Conservation (phyloP, 2,329 filamentous ascomycete species). For the Trichophyton benhamiae region DNA sequence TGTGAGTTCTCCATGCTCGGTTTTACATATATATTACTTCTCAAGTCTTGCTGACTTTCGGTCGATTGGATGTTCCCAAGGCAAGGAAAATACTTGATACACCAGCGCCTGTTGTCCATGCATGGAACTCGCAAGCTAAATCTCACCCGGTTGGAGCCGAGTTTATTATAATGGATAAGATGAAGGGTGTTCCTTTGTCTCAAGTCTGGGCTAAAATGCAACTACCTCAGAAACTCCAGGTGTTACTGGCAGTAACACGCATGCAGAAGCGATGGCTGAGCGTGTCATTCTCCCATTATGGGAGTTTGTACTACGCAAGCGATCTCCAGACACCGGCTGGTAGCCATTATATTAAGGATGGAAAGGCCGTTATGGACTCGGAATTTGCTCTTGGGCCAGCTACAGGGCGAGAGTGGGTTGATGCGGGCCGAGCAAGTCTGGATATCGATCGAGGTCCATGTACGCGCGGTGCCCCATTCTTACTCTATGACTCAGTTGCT, state of each 20-base stretch:
- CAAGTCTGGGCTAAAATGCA: conserved; percentile 18
- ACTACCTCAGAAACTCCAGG: conserved; percentile 17
- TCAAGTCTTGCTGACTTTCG: not conserved
- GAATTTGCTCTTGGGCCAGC: conserved; percentile 20
- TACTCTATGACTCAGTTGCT: conserved; percentile 11
- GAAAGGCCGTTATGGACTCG: conserved; percentile 13
- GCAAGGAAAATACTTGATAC: conserved; percentile 11
- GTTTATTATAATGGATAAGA: conserved; percentile 21
- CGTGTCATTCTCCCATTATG: conserved; percentile 22
- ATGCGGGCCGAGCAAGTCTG: conserved; percentile 18
- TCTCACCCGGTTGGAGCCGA: conserved; percentile 13
- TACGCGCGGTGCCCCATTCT: conserved; percentile 14
- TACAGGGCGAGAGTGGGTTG: conserved; percentile 20
- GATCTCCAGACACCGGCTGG: conserved; percentile 15
- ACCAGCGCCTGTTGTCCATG: conserved; percentile 12
- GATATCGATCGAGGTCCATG: conserved; percentile 20
- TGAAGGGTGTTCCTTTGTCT: conserved; percentile 9
- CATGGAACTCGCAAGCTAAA: conserved; percentile 12
- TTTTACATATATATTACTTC: not conserved
- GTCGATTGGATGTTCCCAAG: not conserved
- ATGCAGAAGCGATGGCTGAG: conserved; percentile 20
- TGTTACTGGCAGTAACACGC: conserved; percentile 19
- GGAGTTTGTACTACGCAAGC: conserved; percentile 19
- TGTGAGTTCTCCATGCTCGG: conserved; percentile 11
- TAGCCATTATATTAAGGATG: conserved; percentile 18